Evolutionary conservation across 1,284 basidiomycete genomes (phyloP), one percentile per base, ranked within the genome.

Genomic region (Irpex sp.): DNA sequence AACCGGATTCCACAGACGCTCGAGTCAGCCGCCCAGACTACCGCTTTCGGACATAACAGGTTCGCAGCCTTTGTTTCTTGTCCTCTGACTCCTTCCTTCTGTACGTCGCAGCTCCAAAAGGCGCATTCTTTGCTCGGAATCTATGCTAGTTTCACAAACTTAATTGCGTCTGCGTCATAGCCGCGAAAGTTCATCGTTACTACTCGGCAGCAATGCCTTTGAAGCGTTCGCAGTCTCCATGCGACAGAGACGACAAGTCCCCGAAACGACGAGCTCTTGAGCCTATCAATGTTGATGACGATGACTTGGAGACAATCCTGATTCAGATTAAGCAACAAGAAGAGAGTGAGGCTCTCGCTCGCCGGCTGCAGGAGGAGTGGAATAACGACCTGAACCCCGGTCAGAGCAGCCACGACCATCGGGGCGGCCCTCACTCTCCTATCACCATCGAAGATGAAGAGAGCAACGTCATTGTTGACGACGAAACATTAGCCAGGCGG

Each of bases 291-390:
- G 51, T 62, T 36, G 61, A 67, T 58, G 75, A 77, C 49, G 74
- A 75, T 19, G 76, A 77, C 4, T 62, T 82, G n/a, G 73, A 76
- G 52, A 67, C 65, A 13, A 77, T 82, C 17, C 69, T 82, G 13
- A 73, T 75, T 1, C 78, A 71, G 38, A 81, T 82, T 26, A 72
- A 77, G 56, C 76, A 77, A 40, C 78, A 79, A 59, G 80, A 82
- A 67, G 75, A 76, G 62, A 81, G 77, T 65, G 81, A 82, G 68
- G 74, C 68, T 6, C 73, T 80, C 21, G 79, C 79, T 0, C 71
- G 61, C 52, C 64, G 72, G 49, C 66, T 80, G 9, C 76, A 81
- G 66, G 62, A 68, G 5, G 73, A 77, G 61, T 75, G 69, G 69
- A 64, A 72, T 58, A 57, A 65, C 55, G 61, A 58, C 6, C 34